Percentiles rank a stretch among this genome's conserved stretches.
These are phyloP conservation scores for Poa pratensis DNA, from an alignment of 176 grass and related monocot genomes.

Conservation along the genomic window DNA sequence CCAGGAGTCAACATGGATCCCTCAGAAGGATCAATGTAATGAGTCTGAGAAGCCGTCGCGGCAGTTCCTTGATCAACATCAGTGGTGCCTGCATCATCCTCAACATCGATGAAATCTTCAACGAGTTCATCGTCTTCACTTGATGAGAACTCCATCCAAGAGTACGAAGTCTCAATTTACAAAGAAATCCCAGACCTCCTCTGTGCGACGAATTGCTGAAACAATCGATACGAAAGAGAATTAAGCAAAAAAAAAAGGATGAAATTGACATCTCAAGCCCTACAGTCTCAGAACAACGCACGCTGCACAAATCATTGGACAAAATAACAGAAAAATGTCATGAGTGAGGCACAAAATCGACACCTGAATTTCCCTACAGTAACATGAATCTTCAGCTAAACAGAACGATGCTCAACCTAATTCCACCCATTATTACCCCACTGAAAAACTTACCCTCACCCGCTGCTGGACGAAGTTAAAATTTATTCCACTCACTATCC, in stretches of 20 bases:
- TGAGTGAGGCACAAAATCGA: background rate
- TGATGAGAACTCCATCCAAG: constrained; percentile 85
- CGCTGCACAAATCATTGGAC: background rate
- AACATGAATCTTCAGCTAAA: constrained; percentile 34
- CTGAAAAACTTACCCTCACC: background rate
- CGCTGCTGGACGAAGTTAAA: background rate
- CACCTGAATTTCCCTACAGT: background rate
- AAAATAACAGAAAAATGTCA: background rate
- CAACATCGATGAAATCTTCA: constrained; percentile 61
- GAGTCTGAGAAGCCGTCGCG: constrained; percentile 31
- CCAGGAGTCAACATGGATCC: constrained; percentile 26
- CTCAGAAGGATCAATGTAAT: constrained; percentile 30
- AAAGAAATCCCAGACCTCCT: background rate
- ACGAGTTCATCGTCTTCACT: constrained; percentile 73
- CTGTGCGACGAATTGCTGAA: background rate
- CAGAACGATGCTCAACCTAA: background rate
- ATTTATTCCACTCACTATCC: constrained; percentile 18
- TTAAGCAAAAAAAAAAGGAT: background rate
- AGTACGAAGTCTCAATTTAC: constrained; percentile 9
- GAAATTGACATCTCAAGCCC: background rate
- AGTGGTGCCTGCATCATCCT: constrained; percentile 52
- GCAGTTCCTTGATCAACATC: constrained; percentile 46
- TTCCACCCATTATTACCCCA: background rate
- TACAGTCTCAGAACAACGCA: background rate
- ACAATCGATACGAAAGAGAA: constrained; percentile 5